Conservation (phyloP, 78 protist genomes). For the Anaeramoeba flamelloides region DNA sequence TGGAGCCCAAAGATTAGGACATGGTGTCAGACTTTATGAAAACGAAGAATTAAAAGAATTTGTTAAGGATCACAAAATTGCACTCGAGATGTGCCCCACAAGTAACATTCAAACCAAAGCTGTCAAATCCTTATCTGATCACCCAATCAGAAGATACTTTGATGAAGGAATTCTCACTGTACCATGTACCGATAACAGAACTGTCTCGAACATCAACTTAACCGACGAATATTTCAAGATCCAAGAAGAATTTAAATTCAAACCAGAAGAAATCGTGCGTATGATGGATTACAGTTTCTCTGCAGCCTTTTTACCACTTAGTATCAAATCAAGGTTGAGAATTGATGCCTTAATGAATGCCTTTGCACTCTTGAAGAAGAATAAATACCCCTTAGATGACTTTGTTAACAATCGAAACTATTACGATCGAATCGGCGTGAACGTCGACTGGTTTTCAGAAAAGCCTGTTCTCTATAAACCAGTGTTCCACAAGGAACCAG, state of each 20-base stretch:
- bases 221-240: constrained; percentile 22
- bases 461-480: background rate
- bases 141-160: constrained; percentile 44
- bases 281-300: constrained; percentile 41
- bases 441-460: background rate
- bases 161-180: constrained; percentile 36
- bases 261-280: constrained; percentile 39
- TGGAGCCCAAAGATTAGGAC: constrained; percentile 60
- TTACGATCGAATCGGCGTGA: constrained; percentile 22
- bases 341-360: constrained; percentile 20
- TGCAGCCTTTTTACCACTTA: constrained; percentile 18
- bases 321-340: constrained; percentile 18
- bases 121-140: constrained; percentile 17
- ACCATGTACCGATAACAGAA: constrained; percentile 47
- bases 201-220: constrained; percentile 12
- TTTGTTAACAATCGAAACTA: constrained; percentile 5
- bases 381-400: constrained; percentile 26
- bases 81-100: constrained; percentile 39
- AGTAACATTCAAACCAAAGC: constrained; percentile 58
- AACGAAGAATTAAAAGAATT: constrained; percentile 1
- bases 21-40: constrained; percentile 40
- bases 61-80: constrained; percentile 19
- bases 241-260: constrained; percentile 25
- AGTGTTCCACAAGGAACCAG: background rate
- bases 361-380: constrained; percentile 5